These are phyloP conservation scores for Solanum tacnaense DNA, from an alignment of 257 asterid species.

Conservation along the genomic window DNA sequence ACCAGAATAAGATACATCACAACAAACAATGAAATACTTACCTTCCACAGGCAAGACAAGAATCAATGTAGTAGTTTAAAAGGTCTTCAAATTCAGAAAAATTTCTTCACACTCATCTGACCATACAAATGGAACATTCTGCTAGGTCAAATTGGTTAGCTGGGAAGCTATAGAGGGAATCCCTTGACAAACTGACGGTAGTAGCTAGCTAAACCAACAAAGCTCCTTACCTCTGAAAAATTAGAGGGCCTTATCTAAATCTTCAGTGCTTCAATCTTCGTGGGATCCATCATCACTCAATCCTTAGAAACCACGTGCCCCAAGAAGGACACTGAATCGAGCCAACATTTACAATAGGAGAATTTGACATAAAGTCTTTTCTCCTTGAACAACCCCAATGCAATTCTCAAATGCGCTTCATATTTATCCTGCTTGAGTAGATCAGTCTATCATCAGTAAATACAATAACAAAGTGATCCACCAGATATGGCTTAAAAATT, in stretches of 20 bases:
- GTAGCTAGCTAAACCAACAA: background rate
- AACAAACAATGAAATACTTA: background rate
- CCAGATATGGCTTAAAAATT: background rate
- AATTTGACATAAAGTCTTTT: background rate
- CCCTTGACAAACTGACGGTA: background rate
- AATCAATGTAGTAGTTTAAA: background rate
- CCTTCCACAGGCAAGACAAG: background rate
- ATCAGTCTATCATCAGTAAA: background rate
- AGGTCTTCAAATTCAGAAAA: background rate
- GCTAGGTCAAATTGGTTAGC: background rate
- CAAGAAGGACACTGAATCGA: no score
- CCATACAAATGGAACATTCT: background rate
- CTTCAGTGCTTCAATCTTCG: background rate
- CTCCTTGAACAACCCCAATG: background rate
- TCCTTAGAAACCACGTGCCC: background rate
- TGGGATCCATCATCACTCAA: background rate
- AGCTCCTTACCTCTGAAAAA: background rate
- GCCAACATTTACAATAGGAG: background rate
- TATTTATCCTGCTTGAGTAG: background rate
- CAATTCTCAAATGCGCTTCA: background rate
- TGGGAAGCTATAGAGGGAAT: background rate
- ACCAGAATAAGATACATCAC: background rate
- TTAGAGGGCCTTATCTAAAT: background rate
- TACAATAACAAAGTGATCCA: background rate
- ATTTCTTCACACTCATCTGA: background rate